Evolutionary conservation across 768 basidiomycete genomes (phyloP), one percentile per base, ranked within the genome.

Genomic region (Sarcodon aspratus): DNA sequence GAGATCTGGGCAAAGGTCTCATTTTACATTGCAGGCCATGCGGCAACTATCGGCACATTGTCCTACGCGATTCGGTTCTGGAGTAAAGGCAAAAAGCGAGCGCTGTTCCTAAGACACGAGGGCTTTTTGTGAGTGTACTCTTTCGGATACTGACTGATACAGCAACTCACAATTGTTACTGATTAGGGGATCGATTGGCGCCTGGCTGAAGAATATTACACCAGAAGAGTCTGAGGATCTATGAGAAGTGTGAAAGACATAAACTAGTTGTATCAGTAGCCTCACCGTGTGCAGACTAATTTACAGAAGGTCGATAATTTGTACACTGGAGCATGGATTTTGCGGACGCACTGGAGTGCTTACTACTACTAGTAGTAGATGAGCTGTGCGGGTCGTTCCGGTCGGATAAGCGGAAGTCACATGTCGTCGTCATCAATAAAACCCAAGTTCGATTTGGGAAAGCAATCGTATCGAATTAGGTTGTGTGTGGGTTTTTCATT

Each of bases 41-140:
- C 95, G 42, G 89, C 94, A 33, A 99, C 96, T 32, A 94, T 99
- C 60, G 85, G 91, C 13, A 98, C 96, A 13, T 73, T 98, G 46
- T 98, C 96, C 17, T 99, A 99, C 67, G 96, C 96, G 17, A 98
- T 99, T 66, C 82, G 96, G 13, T 99, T 98, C 70, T 99, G 96
- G 96, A 94, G 91, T 59, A 95, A 94, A 63, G 96, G 96, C 0
- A 94, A 83, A 33, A 98, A 97, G 66, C 80, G 91, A 36, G 96
- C 96, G 37, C 72, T 97, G 55, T 99, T 99, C 73, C 73, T 99
- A 53, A 80, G 96, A 52, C 96, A 99, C 58, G 96, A 99, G 69
- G 96, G 95, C 3, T 98, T 97, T 72, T 67, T 97, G 88, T 94
- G 65, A 69, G 88, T 80, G 40, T 47, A 56, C 52, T 46, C 42